Evolutionary conservation across 768 basidiomycete species (phyloP).

Genomic region (Tricholoma matsutake): DNA sequence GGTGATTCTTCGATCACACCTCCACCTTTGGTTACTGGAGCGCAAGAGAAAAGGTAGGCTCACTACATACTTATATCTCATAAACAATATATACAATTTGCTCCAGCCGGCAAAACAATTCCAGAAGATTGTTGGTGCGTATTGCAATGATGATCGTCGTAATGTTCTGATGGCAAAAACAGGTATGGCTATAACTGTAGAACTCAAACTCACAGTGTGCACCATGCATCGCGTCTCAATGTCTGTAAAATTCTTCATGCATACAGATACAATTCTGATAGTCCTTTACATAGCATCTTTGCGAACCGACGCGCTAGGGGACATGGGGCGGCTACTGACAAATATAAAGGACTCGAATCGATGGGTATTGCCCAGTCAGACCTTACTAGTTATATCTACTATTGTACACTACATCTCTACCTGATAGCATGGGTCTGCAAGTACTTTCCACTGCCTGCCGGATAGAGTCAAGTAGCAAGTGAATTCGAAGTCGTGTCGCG

Average conservation of each 20-base stretch:
- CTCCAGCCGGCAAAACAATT: conserved; percentile 10
- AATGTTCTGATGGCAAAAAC: background rate
- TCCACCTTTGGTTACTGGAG: conserved; percentile 26
- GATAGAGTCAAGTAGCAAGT: too few relatives aligned
- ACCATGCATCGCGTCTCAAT: conserved; percentile 25
- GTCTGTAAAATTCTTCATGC: conserved; percentile 13
- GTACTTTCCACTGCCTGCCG: too few relatives aligned
- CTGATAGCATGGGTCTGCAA: too few relatives aligned
- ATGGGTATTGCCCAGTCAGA: too few relatives aligned
- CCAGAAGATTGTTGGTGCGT: conserved; percentile 27
- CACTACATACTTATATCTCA: background rate
- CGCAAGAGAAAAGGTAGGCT: conserved; percentile 19
- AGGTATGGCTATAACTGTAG: conserved; percentile 33
- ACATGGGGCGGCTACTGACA: background rate
- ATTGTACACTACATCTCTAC: too few relatives aligned
- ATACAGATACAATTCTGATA: background rate
- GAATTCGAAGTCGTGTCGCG: too few relatives aligned
- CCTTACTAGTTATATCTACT: too few relatives aligned
- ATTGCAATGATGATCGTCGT: background rate
- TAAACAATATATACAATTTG: background rate
- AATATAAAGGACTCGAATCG: too few relatives aligned
- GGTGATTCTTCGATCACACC: conserved; percentile 20
- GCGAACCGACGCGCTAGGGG: conserved; percentile 15
- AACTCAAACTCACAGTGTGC: conserved; percentile 21
- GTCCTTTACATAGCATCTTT: conserved; percentile 17